Conservation (phyloP, 129 eudicot genomes). For the Tagetes patula region DNA sequence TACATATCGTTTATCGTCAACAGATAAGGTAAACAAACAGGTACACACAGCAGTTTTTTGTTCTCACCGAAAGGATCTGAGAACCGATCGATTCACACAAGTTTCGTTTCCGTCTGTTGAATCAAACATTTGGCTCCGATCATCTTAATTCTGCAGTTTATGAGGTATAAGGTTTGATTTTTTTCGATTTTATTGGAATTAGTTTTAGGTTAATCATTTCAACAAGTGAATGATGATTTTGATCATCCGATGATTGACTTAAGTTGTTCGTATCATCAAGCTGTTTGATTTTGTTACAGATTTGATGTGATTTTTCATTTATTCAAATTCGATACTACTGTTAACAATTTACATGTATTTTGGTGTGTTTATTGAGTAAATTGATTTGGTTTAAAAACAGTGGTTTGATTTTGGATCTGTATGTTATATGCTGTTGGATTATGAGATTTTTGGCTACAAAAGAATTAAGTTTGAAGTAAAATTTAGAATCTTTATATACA, state of each 20-base stretch:
- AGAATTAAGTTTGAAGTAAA: slow-evolving; percentile 28
- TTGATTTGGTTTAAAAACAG: not conserved
- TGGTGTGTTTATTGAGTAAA: not conserved
- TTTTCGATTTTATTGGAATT: not conserved
- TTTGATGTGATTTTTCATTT: slow-evolving; percentile 13
- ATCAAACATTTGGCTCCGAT: slow-evolving; percentile 40
- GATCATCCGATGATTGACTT: slow-evolving; percentile 28
- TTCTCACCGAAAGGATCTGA: slow-evolving; percentile 27
- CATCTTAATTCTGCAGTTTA: slow-evolving; percentile 27
- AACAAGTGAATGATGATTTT: not conserved
- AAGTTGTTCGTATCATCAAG: not conserved
- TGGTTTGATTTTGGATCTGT: not conserved
- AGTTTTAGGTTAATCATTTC: not conserved
- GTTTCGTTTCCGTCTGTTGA: slow-evolving; percentile 3
- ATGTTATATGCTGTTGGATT: slow-evolving; percentile 25
- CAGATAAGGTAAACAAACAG: slow-evolving; percentile 26
- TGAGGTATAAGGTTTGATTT: slow-evolving; percentile 36
- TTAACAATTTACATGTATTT: slow-evolving; percentile 1
- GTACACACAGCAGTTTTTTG: slow-evolving; percentile 1
- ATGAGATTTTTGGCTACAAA: slow-evolving; percentile 15
- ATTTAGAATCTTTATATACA: slow-evolving; percentile 19
- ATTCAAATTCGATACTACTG: slow-evolving; percentile 3
- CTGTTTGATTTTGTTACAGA: slow-evolving; percentile 3
- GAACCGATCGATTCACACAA: slow-evolving; percentile 29
- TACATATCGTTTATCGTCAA: not conserved